Base-by-base conservation (phyloP, 78 protist species). In the Isochrysis galbana region DNA sequence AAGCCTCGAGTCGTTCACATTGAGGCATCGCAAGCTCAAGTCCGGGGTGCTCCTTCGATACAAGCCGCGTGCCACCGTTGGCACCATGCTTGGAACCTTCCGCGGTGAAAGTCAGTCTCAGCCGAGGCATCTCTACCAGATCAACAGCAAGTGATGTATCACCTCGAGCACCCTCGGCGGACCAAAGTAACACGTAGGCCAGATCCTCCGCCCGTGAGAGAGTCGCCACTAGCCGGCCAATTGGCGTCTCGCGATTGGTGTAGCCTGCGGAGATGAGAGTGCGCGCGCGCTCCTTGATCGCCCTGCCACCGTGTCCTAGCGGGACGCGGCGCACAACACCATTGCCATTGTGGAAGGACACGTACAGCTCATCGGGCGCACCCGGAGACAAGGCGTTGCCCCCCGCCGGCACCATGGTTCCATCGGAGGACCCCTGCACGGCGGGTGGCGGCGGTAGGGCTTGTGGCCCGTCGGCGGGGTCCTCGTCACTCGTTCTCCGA, bases 81-180 rank as follows among this genome's bases (percentile, higher is more conserved):
- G n/a, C n/a, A n/a, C n/a, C n/a, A n/a, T n/a, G n/a, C n/a, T 11
- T 21, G 26, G 48, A 7, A 21, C 46, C 1, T 7, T 38, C 38
- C 34, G 88, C 88, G 29, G 2, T n/a, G 55, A 80, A 80, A 3
- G n/a, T 1, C 41, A 80, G 88, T 3, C 41, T 5, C 39, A 80
- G 88, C 55, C 88, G 54, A 32, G 88, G 88, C 55, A 80, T 47
- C 88, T 80, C 88, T 36, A 80, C 38, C 21, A 41, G 51, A 23
- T 44, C 46, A 41, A 70, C 48, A 1, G 77, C 29, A 42, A 17
- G 82, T 25, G 55, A 3, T 54, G 41, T 11, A 19, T 80, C 88
- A 38, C 55, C 39, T 7, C 3, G 44, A 7, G 44, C 44, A 7
- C 44, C 82, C 26, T 21, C 82, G 29, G 44, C 36, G 25, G 55